Evolutionary conservation across 306 rosid species (phyloP), one percentile per base, ranked within the genome.

Genomic region (Prunus padus): DNA sequence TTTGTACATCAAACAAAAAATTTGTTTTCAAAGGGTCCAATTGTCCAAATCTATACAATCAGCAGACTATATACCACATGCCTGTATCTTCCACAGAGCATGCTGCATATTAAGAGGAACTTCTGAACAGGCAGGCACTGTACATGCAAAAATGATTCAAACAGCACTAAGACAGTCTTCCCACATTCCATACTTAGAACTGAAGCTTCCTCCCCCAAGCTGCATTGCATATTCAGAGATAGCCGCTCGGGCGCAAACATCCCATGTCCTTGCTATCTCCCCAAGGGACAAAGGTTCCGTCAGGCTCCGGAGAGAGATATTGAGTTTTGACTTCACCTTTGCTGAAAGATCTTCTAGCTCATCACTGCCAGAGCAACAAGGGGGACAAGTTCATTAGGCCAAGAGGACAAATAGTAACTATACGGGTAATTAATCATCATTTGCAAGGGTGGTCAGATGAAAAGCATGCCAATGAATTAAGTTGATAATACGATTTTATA

Each of bases 261-360:
- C 88, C 96, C 96, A 88, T 15, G 50, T 71, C 31, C 31, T 76
- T 13, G 87, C 86, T 66, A 86, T 64, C 80, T 76, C 77, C 49
- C 73, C 44, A 5, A 90, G 50, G 5, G 89, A 83, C 66, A 75
- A 75, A 22, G 87, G 89, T 57, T 81, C 59, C 0, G 7, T 23
- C 67, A 56, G 37, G 82, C 78, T 66, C 23, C 96, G 88, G 3
- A 95, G 77, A 47, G 93, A 90, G 70, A 79, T 71, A 85, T 90
- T 87, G 15, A 95, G 91, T 84, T 71, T 90, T 57, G 92, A 81
- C 81, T 82, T 92, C 14, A 93, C 88, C 74, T 87, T 90, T 72
- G 61, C 87, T 1, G 96, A 87, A 45, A 92, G 92, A 82, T 95
- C 95, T 82, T 88, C 94, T 52, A 74, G 84, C 64, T 85, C 95